These are phyloP conservation scores for Pyricularia sp. DNA, from an alignment of 2,329 filamentous ascomycete genomes.

Conservation along the genomic window DNA sequence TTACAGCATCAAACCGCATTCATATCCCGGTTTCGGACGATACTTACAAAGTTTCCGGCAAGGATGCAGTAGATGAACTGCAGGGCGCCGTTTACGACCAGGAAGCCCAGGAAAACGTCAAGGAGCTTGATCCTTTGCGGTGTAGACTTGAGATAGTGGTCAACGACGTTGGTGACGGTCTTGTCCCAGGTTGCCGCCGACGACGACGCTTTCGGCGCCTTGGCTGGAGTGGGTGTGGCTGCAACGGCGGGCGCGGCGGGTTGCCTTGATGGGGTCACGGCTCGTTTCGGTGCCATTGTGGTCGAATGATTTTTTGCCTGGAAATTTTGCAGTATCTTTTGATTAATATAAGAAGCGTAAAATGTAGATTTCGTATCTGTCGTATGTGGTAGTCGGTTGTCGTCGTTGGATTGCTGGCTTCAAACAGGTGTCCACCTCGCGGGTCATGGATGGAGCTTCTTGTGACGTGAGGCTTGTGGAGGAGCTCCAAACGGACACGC, in stretches of 20 bases:
- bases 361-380: neutral
- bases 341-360: neutral
- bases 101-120: slow-evolving; percentile 80
- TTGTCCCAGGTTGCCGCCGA: slow-evolving; percentile 30
- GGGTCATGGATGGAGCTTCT: neutral
- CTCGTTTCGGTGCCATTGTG: slow-evolving; percentile 7
- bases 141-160: slow-evolving; percentile 68
- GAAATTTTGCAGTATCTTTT: neutral
- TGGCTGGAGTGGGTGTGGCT: neutral
- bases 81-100: slow-evolving; percentile 72
- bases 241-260: neutral
- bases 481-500: too few species aligned
- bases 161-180: slow-evolving; percentile 58
- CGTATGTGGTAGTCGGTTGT: neutral
- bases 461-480: neutral
- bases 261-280: slow-evolving; percentile 1
- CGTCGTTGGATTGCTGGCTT: neutral
- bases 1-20: too few species aligned
- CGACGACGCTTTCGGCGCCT: neutral
- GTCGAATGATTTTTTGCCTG: neutral
- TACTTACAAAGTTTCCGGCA: slow-evolving; percentile 80
- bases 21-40: neutral
- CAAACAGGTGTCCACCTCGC: neutral
- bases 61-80: slow-evolving; percentile 91
- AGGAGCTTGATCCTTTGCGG: slow-evolving; percentile 85